Conservation (phyloP, 2,329 filamentous ascomycete species). For the Dothideomycetes sp. region DNA sequence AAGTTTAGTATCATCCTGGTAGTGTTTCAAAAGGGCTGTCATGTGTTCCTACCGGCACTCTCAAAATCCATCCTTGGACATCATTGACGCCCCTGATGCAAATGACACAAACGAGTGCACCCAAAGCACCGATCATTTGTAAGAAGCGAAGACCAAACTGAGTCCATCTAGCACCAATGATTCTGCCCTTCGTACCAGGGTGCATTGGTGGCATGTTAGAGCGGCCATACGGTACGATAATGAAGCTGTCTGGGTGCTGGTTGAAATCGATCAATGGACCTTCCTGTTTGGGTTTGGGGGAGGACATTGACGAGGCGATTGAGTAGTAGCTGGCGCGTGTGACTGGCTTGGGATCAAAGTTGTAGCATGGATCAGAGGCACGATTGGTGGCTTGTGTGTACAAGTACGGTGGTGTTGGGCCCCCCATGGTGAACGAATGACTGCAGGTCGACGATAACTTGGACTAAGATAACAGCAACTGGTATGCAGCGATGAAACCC, state of each 20-base stretch:
- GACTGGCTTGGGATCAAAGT: slow-evolving; percentile 81
- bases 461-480: background rate
- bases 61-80: slow-evolving; percentile 63
- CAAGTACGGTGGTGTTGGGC: slow-evolving; percentile 59
- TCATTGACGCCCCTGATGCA: slow-evolving; percentile 60
- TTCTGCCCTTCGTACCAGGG: slow-evolving; percentile 57
- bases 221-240: slow-evolving; percentile 54
- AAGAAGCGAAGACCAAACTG: slow-evolving; percentile 61
- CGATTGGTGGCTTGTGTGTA: slow-evolving; percentile 49
- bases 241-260: slow-evolving; percentile 69
- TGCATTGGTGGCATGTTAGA: slow-evolving; percentile 58
- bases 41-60: slow-evolving; percentile 60
- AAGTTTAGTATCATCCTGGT: too few relatives aligned
- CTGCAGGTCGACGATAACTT: background rate
- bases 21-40: too few relatives aligned
- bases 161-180: slow-evolving; percentile 58
- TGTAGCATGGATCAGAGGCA: slow-evolving; percentile 42
- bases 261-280: slow-evolving; percentile 78
- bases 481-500: slow-evolving; percentile 2
- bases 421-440: slow-evolving; percentile 30
- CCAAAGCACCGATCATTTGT: slow-evolving; percentile 59
- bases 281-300: slow-evolving; percentile 52
- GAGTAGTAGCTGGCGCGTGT: slow-evolving; percentile 63
- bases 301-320: slow-evolving; percentile 29
- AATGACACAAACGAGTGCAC: slow-evolving; percentile 66